Percentiles rank a stretch among this genome's conserved stretches.
These are phyloP conservation scores for Phytopythium cucurbitacearum DNA, from an alignment of 352 stramenopile species.

Conservation along the genomic window DNA sequence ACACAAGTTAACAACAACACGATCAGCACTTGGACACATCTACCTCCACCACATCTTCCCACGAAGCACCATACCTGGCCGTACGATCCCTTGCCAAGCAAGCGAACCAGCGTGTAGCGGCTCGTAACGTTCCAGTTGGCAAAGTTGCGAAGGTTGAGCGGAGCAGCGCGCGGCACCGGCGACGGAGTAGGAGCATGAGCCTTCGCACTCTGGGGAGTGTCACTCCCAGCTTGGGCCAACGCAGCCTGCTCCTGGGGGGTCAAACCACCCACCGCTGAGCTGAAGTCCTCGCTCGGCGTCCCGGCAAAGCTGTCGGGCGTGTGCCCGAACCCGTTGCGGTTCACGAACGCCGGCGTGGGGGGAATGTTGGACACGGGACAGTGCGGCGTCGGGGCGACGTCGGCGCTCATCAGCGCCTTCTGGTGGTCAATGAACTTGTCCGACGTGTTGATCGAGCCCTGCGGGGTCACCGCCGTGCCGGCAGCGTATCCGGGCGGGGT, in stretches of 20 bases:
- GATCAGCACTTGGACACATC: not conserved
- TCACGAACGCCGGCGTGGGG: conserved; percentile 75
- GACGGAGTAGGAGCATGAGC: conserved; percentile 55
- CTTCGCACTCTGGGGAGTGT: conserved; percentile 18
- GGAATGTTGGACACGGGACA: conserved; percentile 75
- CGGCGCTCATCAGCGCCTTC: conserved; percentile 64
- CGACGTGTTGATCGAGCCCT: conserved; percentile 51
- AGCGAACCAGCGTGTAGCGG: conserved; percentile 73
- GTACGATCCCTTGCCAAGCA: conserved; percentile 84
- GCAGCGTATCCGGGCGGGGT: conserved; percentile 20
- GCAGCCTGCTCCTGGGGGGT: conserved; percentile 11
- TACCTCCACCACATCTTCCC: not conserved
- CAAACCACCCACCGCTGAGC: conserved; percentile 21
- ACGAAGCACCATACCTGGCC: conserved; percentile 44
- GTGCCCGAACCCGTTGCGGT: conserved; percentile 59
- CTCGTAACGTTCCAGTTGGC: conserved; percentile 79
- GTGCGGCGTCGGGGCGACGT: conserved; percentile 76
- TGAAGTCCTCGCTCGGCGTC: conserved; percentile 36
- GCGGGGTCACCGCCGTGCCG: conserved; percentile 18
- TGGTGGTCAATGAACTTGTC: conserved; percentile 77
- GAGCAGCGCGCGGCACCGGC: conserved; percentile 50
- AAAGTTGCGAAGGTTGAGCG: conserved; percentile 80
- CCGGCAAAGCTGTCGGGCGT: conserved; percentile 65
- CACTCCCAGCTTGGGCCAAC: conserved; percentile 23
- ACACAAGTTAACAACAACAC: conserved; percentile 4